Base-by-base conservation (phyloP, 2,329 filamentous ascomycete genomes). In the Hawksworthiomyces lignivorus region DNA sequence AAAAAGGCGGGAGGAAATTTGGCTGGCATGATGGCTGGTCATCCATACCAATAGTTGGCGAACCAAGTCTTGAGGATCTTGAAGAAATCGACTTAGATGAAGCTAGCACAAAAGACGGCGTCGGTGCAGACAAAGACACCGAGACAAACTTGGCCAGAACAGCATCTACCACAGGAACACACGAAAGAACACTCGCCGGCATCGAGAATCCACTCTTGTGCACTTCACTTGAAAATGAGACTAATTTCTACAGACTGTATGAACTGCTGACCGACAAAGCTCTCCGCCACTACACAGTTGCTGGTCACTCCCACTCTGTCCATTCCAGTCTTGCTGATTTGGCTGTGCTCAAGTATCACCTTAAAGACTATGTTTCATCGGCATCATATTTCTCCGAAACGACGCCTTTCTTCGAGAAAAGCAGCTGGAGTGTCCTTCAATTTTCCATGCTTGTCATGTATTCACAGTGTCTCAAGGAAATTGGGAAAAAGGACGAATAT, bases 361-460 rank as follows among this genome's bases (percentile, higher is more conserved):
- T 85, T 4, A 74, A 76, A 18, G 85, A 97, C 50, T 89, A 81
- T 55, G 69, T 67, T 3, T 73, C 78, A 1, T 89, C 92, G 1
- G 80, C 84, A 0, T 74, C 74, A 1, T 89, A 85, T 54, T 92
- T 98, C 54, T 76, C 83, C 53, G 74, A 80, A 34, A 80, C 92
- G 32, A 82, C 85, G 1, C 81, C 83, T 0, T 84, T 86, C 48
- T 95, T 92, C 52, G 83, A 82, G 0, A 78, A 82, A 43, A 80
- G 75, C 43, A 77, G 81, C 34, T 97, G 92, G 89, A 79, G 75
- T 40, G 67, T 82, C 1, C 69, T 95, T 11, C 88, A 97, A 56
- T 68, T 87, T 4, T 83, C 83, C 1, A 85, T 95, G 74, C 72
- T 97, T 6, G 77, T 86, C 49, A 83, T 96, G 72, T 92, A 96